Evolutionary conservation across 257 asterid genomes (phyloP), one percentile per base, ranked within the genome.

Genomic region (Solanum gandarillasii): DNA sequence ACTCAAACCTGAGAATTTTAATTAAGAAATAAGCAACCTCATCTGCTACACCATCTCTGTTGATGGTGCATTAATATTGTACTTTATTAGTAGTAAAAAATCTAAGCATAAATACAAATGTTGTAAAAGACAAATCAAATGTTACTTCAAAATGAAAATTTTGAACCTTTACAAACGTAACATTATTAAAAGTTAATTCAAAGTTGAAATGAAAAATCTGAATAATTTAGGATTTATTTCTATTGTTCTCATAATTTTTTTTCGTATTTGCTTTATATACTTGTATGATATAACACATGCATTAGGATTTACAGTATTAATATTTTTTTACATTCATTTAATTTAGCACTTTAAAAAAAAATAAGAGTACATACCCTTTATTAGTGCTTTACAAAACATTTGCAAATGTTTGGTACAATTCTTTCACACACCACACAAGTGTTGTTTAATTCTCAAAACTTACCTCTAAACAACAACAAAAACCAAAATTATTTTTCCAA

Each of bases 1-100:
- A 58, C 1, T 20, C 2, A 21, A 20, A 58, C 0, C 0, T 3
- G 2, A 58, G 0, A 58, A 20, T 3, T 20, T 58, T 58, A 7
- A 20, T 58, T 20, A 58, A 58, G 12, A 20, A 58, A 58, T 0
- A 1, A 58, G 0, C 0, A 20, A 3, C 0, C 1, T 58, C 5
- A 7, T 58, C 5, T 58, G 12, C 0, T 7, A 7, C 2, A 55
- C 5, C 12, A 20, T 16, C 21, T 48, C 0, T 14, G 7, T 48
- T 48, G 58, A 48, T 48, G 58, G 58, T 48, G 23, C 23, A 48
- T 21, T 60, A 67, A 67, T 70, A 29, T 29, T 70, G 38, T 31
- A 13, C 3, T 14, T 18, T 13, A 55, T 5, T 52, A 29, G 23
- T 68, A n/a, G 16, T n/a, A 62, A 0, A 65, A 65, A 65, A 2